Conservation (phyloP, 805 yeast genomes). For the Candida patagonica region DNA sequence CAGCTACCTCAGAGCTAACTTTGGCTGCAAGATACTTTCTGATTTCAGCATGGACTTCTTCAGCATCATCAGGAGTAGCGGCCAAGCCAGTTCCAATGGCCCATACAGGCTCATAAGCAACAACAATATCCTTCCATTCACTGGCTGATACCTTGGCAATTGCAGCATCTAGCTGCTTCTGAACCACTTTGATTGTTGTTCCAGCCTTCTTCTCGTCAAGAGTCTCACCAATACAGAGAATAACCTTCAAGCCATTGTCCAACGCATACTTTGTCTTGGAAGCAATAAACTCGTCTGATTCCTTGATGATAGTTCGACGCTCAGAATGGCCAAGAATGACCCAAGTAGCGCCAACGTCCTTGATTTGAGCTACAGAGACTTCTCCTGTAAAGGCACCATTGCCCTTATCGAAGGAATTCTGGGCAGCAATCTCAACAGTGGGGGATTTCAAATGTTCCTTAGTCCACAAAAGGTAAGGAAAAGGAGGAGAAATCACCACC, state of each 20-base stretch:
- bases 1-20: conserved; percentile 73
- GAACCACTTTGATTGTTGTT: conserved; percentile 74
- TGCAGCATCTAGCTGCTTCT: conserved; percentile 86
- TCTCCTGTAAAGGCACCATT: conserved; percentile 99
- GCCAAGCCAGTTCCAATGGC: conserved; percentile 99
- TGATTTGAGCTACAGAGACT: conserved; percentile 76
- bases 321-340: conserved; percentile 97
- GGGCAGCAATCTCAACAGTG: conserved; percentile 78
- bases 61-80: conserved; percentile 97
- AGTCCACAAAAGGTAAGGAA: conserved; percentile 79
- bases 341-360: conserved; percentile 91
- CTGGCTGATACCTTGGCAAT: conserved; percentile 50
- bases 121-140: conserved; percentile 88
- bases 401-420: conserved; percentile 78
- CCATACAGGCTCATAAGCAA: conserved; percentile 99
- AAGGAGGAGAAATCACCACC: conserved; percentile 95
- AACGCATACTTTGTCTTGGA: conserved; percentile 90
- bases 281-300: conserved; percentile 84
- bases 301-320: conserved; percentile 91
- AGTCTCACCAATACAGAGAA: conserved; percentile 96
- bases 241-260: conserved; percentile 81
- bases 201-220: conserved; percentile 89
- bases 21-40: conserved; percentile 72
- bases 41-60: conserved; percentile 83
- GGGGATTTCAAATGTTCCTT: conserved; percentile 54